Evolutionary conservation across 2,329 filamentous ascomycete genomes (phyloP).

Genomic region (Dactylonectria macrodidyma): DNA sequence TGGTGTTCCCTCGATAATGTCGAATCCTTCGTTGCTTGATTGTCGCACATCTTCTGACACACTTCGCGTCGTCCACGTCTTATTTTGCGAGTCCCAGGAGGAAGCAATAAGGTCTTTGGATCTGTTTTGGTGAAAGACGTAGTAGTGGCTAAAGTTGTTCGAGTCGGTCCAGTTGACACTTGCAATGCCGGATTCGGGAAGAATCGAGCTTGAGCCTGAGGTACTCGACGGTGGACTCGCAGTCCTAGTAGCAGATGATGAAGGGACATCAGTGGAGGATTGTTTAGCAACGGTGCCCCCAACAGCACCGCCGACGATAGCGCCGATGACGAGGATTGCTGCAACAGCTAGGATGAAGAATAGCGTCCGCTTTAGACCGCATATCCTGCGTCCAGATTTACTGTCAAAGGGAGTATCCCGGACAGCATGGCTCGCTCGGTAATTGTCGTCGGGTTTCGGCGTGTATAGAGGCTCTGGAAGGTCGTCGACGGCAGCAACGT

Average conservation of each 20-base stretch:
- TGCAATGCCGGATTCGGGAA: background rate
- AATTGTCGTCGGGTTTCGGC: background rate
- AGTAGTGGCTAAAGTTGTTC: background rate
- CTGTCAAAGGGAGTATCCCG: background rate
- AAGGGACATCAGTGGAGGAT: background rate
- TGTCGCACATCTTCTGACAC: background rate
- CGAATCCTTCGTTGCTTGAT: background rate
- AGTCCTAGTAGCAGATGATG: no score
- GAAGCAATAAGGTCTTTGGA: background rate
- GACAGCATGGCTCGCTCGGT: no score
- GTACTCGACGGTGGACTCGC: background rate
- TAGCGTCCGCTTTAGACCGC: slow-evolving; percentile 9
- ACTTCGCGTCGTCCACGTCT: background rate
- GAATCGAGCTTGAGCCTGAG: background rate
- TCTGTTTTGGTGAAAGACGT: background rate
- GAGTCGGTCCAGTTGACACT: background rate
- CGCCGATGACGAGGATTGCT: slow-evolving; percentile 9
- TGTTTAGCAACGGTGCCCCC: slow-evolving; percentile 4
- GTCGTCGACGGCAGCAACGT: background rate
- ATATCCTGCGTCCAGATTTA: slow-evolving; percentile 6
- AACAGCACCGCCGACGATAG: slow-evolving; percentile 19
- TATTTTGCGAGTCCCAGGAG: background rate
- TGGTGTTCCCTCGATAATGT: background rate
- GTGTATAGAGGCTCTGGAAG: background rate
- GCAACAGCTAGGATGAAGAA: slow-evolving; percentile 8